Percentiles rank a stretch among this genome's conserved stretches.
These are phyloP conservation scores for Colletotrichum tropicicola DNA, from an alignment of 2,329 filamentous ascomycete species.

Conservation along the genomic window DNA sequence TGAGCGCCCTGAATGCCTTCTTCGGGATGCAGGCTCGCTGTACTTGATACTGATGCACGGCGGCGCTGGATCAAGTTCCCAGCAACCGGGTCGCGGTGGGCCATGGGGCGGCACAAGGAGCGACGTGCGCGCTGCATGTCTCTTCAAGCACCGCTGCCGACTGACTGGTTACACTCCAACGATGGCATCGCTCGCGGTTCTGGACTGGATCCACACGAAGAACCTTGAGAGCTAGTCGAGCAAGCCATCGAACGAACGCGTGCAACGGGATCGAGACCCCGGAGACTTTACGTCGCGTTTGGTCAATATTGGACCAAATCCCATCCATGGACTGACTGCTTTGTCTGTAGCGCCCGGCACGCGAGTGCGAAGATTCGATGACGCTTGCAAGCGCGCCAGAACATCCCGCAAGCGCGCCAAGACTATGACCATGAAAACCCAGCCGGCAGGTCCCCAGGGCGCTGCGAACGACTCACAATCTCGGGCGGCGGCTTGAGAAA, in stretches of 20 bases:
- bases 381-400: conserved; percentile 15
- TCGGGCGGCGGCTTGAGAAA: too few species aligned
- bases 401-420: too few species aligned
- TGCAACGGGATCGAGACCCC: conserved; percentile 2
- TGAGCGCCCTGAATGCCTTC: conserved; percentile 13
- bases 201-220: background rate
- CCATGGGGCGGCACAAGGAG: background rate
- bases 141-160: conserved; percentile 9
- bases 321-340: background rate
- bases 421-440: too few species aligned
- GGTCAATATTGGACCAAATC: background rate
- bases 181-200: background rate
- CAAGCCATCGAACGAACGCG: conserved; percentile 18
- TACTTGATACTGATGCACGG: background rate
- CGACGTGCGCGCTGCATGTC: conserved; percentile 11
- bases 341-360: conserved; percentile 5
- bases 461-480: too few species aligned
- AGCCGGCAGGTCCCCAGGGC: too few species aligned
- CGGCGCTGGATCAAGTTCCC: conserved; percentile 1
- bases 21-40: background rate
- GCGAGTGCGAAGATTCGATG: background rate
- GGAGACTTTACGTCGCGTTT: background rate
- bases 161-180: conserved; percentile 21
- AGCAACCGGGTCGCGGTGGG: background rate
- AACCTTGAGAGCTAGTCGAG: background rate